A percentile compares a stretch with the other conserved stretches of the same genome.
Evolutionary conservation across 2,329 filamentous ascomycete species (phyloP).

Genomic region (Tetracladium maxilliforme): DNA sequence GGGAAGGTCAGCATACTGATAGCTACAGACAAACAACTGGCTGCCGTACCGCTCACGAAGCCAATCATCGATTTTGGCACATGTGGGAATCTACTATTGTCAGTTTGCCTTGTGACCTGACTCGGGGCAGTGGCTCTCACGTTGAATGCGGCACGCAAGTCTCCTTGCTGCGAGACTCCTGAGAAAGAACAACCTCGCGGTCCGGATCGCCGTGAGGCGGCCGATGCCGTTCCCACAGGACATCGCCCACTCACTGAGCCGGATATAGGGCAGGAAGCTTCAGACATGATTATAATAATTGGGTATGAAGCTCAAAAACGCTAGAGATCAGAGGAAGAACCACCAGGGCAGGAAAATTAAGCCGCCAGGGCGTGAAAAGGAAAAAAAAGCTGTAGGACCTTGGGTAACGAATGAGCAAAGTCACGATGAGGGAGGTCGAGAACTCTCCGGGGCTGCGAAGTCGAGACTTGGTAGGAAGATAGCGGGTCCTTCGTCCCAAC

Average conservation of each 20-base stretch:
- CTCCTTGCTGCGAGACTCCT: slow-evolving; percentile 13
- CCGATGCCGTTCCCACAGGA: slow-evolving; percentile 5
- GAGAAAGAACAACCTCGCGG: slow-evolving; percentile 18
- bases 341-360: slow-evolving; percentile 4
- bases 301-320: slow-evolving; percentile 1
- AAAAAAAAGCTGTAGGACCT: slow-evolving; percentile 1
- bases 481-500: too few species aligned
- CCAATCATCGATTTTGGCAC: slow-evolving; percentile 28
- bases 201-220: slow-evolving; percentile 10
- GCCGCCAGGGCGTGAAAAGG: too few species aligned
- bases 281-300: slow-evolving; percentile 6
- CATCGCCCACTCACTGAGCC: slow-evolving; percentile 5
- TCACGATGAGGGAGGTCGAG: background rate
- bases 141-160: slow-evolving; percentile 18
- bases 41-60: slow-evolving; percentile 22
- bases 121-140: slow-evolving; percentile 9
- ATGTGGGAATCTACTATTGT: slow-evolving; percentile 22
- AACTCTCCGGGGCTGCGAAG: slow-evolving; percentile 1
- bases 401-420: slow-evolving; percentile 1
- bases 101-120: slow-evolving; percentile 2
- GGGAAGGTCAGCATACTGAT: slow-evolving; percentile 11
- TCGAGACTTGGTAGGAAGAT: slow-evolving; percentile 1
- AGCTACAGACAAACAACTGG: slow-evolving; percentile 4
- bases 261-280: slow-evolving; percentile 8
- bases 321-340: slow-evolving; percentile 1